A percentile compares a stretch with the other conserved stretches of the same genome.
These are phyloP conservation scores for Trichodelitschia bisporula DNA, from an alignment of 495 filamentous ascomycete species.

Conservation along the genomic window DNA sequence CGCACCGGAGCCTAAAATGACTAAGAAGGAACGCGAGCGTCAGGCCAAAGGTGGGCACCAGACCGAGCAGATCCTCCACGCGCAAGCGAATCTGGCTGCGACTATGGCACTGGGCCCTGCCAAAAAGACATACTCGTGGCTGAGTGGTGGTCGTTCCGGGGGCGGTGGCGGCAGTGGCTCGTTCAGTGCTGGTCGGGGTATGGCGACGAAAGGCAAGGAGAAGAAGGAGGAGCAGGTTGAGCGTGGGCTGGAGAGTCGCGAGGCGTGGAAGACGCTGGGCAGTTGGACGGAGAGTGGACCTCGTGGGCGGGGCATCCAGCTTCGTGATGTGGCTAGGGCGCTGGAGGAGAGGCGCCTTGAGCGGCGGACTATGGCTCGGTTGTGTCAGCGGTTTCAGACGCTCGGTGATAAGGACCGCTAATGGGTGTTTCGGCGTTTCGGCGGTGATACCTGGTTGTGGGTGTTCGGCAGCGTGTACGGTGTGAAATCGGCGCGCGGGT, in stretches of 20 bases:
- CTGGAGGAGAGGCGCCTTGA: neutral
- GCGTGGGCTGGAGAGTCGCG: neutral
- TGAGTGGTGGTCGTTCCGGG: too few relatives aligned
- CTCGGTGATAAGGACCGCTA: neutral
- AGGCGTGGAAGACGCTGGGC: neutral
- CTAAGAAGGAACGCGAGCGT: conserved; percentile 31
- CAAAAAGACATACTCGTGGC: too few relatives aligned
- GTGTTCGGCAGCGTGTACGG: too few relatives aligned
- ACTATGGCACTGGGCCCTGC: conserved; percentile 13
- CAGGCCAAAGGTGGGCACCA: conserved; percentile 25
- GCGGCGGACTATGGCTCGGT: neutral
- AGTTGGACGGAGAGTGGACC: neutral
- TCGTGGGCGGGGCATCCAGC: too few relatives aligned
- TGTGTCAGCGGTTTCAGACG: neutral
- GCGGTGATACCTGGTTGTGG: too few relatives aligned
- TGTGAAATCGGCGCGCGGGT: too few relatives aligned
- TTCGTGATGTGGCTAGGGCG: too few relatives aligned
- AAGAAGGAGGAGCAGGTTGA: neutral
- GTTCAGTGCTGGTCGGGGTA: too few relatives aligned
- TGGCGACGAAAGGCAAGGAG: too few relatives aligned
- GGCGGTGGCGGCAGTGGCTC: too few relatives aligned
- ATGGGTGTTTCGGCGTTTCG: neutral
- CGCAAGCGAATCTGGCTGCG: conserved; percentile 14
- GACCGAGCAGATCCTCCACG: conserved; percentile 11
- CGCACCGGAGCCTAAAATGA: too few relatives aligned